These are phyloP conservation scores for Tephrocybe rancida DNA, from an alignment of 768 basidiomycete species.

Conservation along the genomic window DNA sequence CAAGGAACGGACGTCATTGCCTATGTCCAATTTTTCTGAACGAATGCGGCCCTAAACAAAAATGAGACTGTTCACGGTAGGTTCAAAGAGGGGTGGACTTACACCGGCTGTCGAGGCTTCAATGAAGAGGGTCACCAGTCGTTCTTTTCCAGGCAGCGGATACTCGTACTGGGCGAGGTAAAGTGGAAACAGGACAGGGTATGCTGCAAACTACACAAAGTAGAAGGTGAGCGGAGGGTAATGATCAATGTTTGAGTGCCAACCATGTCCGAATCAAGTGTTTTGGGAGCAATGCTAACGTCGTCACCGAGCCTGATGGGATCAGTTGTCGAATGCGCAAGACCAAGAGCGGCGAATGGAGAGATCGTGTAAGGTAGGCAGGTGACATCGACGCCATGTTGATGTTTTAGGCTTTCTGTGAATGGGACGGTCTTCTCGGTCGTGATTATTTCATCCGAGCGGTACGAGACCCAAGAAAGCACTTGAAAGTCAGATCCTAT, in stretches of 20 bases:
- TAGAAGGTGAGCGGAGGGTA: background rate
- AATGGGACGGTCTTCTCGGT: slow-evolving; percentile 43
- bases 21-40: slow-evolving; percentile 11
- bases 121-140: slow-evolving; percentile 28
- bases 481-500: slow-evolving; percentile 47
- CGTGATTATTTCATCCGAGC: slow-evolving; percentile 29
- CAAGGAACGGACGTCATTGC: slow-evolving; percentile 6
- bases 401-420: slow-evolving; percentile 44
- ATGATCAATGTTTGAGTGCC: slow-evolving; percentile 18
- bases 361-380: slow-evolving; percentile 60
- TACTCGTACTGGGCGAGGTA: slow-evolving; percentile 58
- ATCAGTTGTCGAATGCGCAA: slow-evolving; percentile 32
- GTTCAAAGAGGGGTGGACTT: slow-evolving; percentile 13
- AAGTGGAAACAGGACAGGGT: slow-evolving; percentile 65
- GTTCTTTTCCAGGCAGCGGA: slow-evolving; percentile 10
- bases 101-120: slow-evolving; percentile 33
- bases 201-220: slow-evolving; percentile 50
- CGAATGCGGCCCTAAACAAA: slow-evolving; percentile 24
- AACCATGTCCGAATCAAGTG: slow-evolving; percentile 49
- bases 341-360: slow-evolving; percentile 52
- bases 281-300: slow-evolving; percentile 42
- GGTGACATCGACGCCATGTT: slow-evolving; percentile 49
- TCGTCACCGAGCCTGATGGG: slow-evolving; percentile 35
- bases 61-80: background rate
- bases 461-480: slow-evolving; percentile 46